Conservation (phyloP, 768 basidiomycete species). For the Rossbeevera mucosa region DNA sequence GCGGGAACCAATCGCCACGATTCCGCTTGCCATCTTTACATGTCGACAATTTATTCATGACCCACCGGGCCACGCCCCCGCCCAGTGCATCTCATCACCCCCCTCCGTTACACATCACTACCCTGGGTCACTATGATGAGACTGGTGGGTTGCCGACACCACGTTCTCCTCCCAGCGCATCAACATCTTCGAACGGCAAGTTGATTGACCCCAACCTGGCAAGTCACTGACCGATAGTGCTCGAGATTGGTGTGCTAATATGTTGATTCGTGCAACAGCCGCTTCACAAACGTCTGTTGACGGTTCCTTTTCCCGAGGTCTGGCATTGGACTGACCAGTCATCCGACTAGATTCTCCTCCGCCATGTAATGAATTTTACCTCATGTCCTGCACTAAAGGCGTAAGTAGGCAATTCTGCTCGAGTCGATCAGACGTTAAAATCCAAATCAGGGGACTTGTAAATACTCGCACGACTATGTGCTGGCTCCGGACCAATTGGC, state of each 20-base stretch:
- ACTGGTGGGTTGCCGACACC: slow-evolving; percentile 65
- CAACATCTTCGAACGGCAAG: slow-evolving; percentile 26
- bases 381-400: slow-evolving; percentile 81
- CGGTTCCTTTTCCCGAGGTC: neutral
- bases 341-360: slow-evolving; percentile 63
- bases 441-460: slow-evolving; percentile 54
- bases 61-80: slow-evolving; percentile 23
- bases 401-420: slow-evolving; percentile 33
- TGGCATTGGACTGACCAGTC: slow-evolving; percentile 3
- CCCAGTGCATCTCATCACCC: slow-evolving; percentile 34
- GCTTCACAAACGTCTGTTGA: slow-evolving; percentile 66
- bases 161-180: slow-evolving; percentile 48
- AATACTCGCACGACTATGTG: slow-evolving; percentile 79
- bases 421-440: slow-evolving; percentile 13
- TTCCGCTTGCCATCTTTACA: slow-evolving; percentile 51
- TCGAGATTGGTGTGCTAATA: slow-evolving; percentile 6
- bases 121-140: slow-evolving; percentile 38
- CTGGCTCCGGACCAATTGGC: slow-evolving; percentile 68
- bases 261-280: slow-evolving; percentile 41
- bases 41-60: slow-evolving; percentile 48
- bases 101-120: slow-evolving; percentile 44
- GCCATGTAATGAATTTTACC: slow-evolving; percentile 80
- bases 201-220: slow-evolving; percentile 64
- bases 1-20: slow-evolving; percentile 40
- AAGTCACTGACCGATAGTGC: slow-evolving; percentile 17